Evolutionary conservation across 75 land plant species (phyloP), one percentile per base, ranked within the genome.

Genomic region (Cryptomeria japonica): DNA sequence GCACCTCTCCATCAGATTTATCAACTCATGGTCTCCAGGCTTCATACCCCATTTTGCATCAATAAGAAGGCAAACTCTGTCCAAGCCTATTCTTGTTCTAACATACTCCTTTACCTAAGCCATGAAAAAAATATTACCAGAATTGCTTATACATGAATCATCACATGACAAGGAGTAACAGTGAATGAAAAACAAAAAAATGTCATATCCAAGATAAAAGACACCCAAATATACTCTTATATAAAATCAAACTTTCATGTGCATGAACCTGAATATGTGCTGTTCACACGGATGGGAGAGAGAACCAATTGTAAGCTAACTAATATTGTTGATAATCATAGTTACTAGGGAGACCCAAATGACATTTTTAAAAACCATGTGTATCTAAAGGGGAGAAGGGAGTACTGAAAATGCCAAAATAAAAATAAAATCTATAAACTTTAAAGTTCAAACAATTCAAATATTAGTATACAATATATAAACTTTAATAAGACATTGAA

Each of bases 41-140:
- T 96, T 98, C 91, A 98, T 89, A 22, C 99, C 99, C 99, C 99
- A 97, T 87, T 97, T 94, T 39, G 99, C 91, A 88, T 98, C 99
- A 80, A 98, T 89, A 82, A 98, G 93, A 88, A 98, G 89, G 83
- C 97, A 98, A 1, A 97, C 97, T 84, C 94, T 90, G 84, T 93
- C 92, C 87, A 98, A 76, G 55, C 93, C 92, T 76, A 75, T 89
- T 58, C 99, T 87, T 68, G 97, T 96, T 13, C 96, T 91, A 53
- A 98, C 96, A 92, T 95, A 98, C 84, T 98, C 99, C 90, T 96
- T 97, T 32, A 94, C 99, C 99, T 98, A 53, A 73, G 89, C 73
- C 37, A 86, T 51, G 1, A 3, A 38, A 28, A n/a, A 28, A 13
- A 16, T 80, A 25, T 42, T 28, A 80, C 46, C 47, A 82, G 42